Percentiles rank a stretch among this genome's conserved stretches.
phyloP scores from a whole-genome alignment of 768 basidiomycete genomes.

The Melanogaster broomeanus region DNA sequence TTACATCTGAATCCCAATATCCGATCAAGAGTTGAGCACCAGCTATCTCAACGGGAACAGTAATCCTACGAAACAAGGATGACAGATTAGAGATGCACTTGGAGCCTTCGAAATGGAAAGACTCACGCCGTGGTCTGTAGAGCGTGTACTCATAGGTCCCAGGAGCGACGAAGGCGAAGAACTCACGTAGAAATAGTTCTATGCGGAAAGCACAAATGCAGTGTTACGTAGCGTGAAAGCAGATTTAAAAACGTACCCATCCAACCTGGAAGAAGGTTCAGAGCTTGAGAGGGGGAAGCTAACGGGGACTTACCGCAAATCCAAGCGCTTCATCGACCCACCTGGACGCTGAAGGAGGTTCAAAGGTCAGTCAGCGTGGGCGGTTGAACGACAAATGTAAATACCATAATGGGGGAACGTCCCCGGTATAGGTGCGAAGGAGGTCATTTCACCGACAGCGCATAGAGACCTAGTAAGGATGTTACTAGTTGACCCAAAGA shows the following conservation, averaged over 20 bases:
- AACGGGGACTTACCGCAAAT: constrained; percentile 51
- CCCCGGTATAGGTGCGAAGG: constrained; percentile 75
- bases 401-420: constrained; percentile 72
- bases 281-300: neutral
- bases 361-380: constrained; percentile 1
- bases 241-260: constrained; percentile 31
- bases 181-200: constrained; percentile 59
- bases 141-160: constrained; percentile 23
- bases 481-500: constrained; percentile 24
- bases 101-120: neutral
- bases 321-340: constrained; percentile 63
- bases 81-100: neutral
- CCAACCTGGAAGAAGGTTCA: constrained; percentile 20
- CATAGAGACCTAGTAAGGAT: constrained; percentile 49
- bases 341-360: constrained; percentile 41
- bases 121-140: constrained; percentile 10
- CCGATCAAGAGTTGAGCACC: constrained; percentile 68
- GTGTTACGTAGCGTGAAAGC: constrained; percentile 15
- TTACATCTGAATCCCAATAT: constrained; percentile 71
- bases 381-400: constrained; percentile 38
- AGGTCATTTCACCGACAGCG: constrained; percentile 77
- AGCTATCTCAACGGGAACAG: constrained; percentile 70
- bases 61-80: constrained; percentile 39
- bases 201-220: constrained; percentile 19
- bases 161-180: constrained; percentile 29